A percentile compares a stretch with the other conserved stretches of the same genome.
phyloP scores from a whole-genome alignment of 768 basidiomycete species.

The Mycena kentingensis region DNA sequence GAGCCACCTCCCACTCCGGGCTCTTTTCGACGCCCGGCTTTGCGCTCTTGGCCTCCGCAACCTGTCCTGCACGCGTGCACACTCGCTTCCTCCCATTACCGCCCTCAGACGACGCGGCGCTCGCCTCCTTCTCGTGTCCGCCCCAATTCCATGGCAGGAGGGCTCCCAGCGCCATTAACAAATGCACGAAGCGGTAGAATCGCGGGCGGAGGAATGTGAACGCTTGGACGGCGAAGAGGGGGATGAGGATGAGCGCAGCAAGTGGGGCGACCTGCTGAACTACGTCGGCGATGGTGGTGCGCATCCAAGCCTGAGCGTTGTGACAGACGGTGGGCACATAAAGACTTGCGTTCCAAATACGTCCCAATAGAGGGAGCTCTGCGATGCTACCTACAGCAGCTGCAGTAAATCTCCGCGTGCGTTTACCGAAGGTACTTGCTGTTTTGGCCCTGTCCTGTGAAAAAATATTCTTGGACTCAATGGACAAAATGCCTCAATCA shows the following conservation, averaged over 20 bases:
- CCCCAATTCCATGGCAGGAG: conserved; percentile 71
- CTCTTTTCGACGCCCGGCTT: background rate
- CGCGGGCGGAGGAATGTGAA: conserved; percentile 29
- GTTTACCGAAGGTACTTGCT: no score
- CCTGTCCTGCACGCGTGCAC: conserved; percentile 59
- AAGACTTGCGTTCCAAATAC: no score
- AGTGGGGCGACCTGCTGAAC: conserved; percentile 64
- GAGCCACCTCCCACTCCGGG: conserved; percentile 24
- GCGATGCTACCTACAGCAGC: no score
- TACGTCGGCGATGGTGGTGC: conserved; percentile 22
- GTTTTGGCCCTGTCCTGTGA: no score
- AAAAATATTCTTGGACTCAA: no score
- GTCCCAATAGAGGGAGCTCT: no score
- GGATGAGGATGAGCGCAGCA: conserved; percentile 54
- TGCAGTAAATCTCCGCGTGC: no score
- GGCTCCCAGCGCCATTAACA: conserved; percentile 59
- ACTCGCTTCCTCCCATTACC: conserved; percentile 38
- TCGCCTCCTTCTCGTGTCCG: conserved; percentile 42
- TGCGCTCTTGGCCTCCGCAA: conserved; percentile 45
- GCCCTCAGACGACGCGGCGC: conserved; percentile 24
- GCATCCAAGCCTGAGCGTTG: no score
- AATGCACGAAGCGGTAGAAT: conserved; percentile 30
- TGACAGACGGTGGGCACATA: no score
- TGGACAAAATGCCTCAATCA: no score
- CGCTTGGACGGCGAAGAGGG: conserved; percentile 51